A percentile compares a stretch with the other conserved stretches of the same genome.
Conservation (phyloP, 2,329 filamentous ascomycete species). For the Exophiala xenobiotica region DNA sequence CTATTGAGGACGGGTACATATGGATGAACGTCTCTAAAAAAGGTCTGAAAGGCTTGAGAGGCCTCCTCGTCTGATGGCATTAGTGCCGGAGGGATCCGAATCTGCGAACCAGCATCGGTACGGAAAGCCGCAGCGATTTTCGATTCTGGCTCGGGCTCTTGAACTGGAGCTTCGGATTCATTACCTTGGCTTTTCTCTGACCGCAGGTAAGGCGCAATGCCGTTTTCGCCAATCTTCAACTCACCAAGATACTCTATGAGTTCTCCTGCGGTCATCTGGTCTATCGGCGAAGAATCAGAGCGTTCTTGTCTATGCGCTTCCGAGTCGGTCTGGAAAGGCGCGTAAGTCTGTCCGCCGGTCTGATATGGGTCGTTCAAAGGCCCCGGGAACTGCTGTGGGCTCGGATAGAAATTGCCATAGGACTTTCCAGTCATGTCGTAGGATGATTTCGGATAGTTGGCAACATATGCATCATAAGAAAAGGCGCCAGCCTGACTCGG, state of each 20-base stretch:
- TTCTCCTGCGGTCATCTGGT: constrained; percentile 66
- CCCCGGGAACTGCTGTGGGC: constrained; percentile 11
- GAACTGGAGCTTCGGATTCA: constrained; percentile 58
- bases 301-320: constrained; percentile 12
- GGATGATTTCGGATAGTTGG: constrained; percentile 17
- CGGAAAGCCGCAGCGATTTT: constrained; percentile 63
- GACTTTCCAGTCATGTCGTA: constrained; percentile 14
- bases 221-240: constrained; percentile 81
- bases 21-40: constrained; percentile 85
- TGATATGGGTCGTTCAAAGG: constrained; percentile 18
- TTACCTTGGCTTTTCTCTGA: constrained; percentile 53
- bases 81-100: constrained; percentile 85
- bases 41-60: constrained; percentile 83
- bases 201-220: constrained; percentile 84
- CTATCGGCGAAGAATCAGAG: constrained; percentile 45
- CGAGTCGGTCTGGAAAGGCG: constrained; percentile 15
- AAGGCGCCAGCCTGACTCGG: constrained; percentile 13
- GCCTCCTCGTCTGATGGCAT: constrained; percentile 87
- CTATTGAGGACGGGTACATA: constrained; percentile 90
- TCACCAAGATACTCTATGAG: constrained; percentile 80
- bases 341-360: constrained; percentile 6
- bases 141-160: constrained; percentile 72
- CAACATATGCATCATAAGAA: constrained; percentile 20
- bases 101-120: constrained; percentile 69
- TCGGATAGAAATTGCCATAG: constrained; percentile 20